Conservation (phyloP, 2,329 filamentous ascomycete species). For the Fusarium pseudocircinatum region DNA sequence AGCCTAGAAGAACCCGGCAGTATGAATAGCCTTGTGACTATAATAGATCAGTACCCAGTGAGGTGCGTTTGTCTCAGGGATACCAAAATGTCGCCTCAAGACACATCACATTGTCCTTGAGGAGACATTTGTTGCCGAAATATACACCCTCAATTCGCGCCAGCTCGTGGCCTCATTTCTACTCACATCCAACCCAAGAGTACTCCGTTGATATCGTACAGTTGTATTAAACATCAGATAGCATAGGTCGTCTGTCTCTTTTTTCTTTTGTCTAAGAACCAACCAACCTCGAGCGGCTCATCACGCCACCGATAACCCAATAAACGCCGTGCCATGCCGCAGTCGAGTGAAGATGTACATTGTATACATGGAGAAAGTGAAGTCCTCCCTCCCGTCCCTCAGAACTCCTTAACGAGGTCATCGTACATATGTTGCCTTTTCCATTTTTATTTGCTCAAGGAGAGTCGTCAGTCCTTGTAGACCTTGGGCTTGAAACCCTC, state of each 20-base stretch:
- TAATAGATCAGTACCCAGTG: background rate
- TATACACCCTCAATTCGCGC: background rate
- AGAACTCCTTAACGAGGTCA: slow-evolving; percentile 28
- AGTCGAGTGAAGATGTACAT: slow-evolving; percentile 65
- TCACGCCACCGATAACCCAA: slow-evolving; percentile 44
- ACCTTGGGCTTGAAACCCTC: slow-evolving; percentile 95
- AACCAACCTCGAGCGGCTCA: slow-evolving; percentile 45
- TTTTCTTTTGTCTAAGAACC: slow-evolving; percentile 43
- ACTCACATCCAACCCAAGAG: background rate
- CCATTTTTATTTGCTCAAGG: background rate
- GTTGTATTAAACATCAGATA: slow-evolving; percentile 44
- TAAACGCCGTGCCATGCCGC: slow-evolving; percentile 63
- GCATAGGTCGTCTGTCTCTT: slow-evolving; percentile 43
- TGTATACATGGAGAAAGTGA: slow-evolving; percentile 46
- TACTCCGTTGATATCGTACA: slow-evolving; percentile 41
- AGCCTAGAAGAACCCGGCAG: background rate
- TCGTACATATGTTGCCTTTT: slow-evolving; percentile 35
- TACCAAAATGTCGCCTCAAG: background rate
- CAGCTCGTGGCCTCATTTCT: background rate
- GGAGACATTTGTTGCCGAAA: background rate
- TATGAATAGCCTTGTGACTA: too few relatives aligned
- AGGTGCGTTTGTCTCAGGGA: background rate
- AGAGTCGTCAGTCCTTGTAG: slow-evolving; percentile 77
- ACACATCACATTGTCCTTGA: background rate
- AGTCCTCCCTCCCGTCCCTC: slow-evolving; percentile 21